These are phyloP conservation scores for Diaporthe eres DNA, from an alignment of 2,329 filamentous ascomycete species.

Conservation along the genomic window DNA sequence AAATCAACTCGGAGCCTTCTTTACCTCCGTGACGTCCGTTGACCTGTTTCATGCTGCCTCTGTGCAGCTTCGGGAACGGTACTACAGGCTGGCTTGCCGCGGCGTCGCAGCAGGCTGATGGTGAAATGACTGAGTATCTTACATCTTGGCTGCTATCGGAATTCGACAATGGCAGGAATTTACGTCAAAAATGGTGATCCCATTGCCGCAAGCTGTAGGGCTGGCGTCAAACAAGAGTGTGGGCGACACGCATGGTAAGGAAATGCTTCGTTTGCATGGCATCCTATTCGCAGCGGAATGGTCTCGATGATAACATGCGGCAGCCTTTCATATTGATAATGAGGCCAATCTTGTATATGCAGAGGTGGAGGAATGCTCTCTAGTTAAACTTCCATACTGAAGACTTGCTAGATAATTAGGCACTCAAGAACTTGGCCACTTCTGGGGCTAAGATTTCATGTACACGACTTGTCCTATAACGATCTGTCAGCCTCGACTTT, in stretches of 20 bases:
- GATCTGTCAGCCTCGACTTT: background rate
- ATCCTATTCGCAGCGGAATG: background rate
- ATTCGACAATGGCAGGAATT: too few species aligned
- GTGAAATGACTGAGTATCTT: too few species aligned
- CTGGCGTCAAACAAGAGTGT: background rate
- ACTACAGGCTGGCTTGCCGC: background rate
- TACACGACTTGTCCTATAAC: conserved; percentile 10
- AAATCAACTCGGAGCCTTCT: too few species aligned
- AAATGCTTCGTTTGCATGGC: background rate
- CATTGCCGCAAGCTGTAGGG: background rate
- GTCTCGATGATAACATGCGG: background rate
- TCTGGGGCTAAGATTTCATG: conserved; percentile 20
- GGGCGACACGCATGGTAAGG: background rate
- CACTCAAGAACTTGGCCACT: background rate
- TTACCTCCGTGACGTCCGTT: too few species aligned
- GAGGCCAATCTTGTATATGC: background rate
- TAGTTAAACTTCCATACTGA: too few species aligned
- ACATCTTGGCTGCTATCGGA: too few species aligned
- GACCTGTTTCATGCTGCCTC: too few species aligned
- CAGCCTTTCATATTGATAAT: background rate
- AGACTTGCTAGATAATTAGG: background rate
- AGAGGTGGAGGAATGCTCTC: background rate
- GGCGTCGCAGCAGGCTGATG: too few species aligned
- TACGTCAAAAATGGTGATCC: too few species aligned
- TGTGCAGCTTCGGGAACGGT: background rate